Evolutionary conservation across 352 stramenopile species (phyloP).

Genomic region (Globisporangium rhizosaccharum): DNA sequence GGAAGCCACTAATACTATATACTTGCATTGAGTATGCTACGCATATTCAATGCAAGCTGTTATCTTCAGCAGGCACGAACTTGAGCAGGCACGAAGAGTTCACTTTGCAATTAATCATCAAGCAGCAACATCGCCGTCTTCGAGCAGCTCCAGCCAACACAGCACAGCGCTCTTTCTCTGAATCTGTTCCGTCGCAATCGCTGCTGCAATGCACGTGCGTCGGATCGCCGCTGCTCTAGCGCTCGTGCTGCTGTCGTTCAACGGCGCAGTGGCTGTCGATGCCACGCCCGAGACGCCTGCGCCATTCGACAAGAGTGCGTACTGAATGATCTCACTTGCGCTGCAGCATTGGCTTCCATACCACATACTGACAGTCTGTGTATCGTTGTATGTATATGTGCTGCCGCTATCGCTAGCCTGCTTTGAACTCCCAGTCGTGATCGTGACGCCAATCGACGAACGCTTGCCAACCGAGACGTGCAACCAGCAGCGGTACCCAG

Average conservation of each 20-base stretch:
- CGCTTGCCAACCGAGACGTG: conserved; percentile 65
- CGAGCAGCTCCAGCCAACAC: too few relatives aligned
- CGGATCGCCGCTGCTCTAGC: not conserved
- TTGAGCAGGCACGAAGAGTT: too few relatives aligned
- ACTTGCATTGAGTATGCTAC: too few relatives aligned
- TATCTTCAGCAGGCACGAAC: too few relatives aligned
- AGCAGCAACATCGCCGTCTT: too few relatives aligned
- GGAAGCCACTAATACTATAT: too few relatives aligned
- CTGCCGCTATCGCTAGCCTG: conserved; percentile 27
- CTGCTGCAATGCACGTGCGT: not conserved
- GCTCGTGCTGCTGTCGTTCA: not conserved
- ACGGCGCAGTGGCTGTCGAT: not conserved
- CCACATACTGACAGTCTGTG: not conserved
- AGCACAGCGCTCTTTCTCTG: too few relatives aligned
- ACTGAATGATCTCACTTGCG: not conserved
- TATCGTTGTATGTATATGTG: not conserved
- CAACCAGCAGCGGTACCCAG: conserved; percentile 63
- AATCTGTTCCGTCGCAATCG: too few relatives aligned
- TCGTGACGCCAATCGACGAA: conserved; percentile 48
- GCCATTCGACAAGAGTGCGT: conserved; percentile 12
- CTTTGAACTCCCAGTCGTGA: conserved; percentile 65
- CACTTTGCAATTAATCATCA: too few relatives aligned
- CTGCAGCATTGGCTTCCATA: not conserved
- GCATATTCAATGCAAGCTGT: too few relatives aligned
- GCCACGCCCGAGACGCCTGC: not conserved